A percentile compares a stretch with the other conserved stretches of the same genome.
Evolutionary conservation across 306 rosid genomes (phyloP).

Genomic region (Castanea mollissima): DNA sequence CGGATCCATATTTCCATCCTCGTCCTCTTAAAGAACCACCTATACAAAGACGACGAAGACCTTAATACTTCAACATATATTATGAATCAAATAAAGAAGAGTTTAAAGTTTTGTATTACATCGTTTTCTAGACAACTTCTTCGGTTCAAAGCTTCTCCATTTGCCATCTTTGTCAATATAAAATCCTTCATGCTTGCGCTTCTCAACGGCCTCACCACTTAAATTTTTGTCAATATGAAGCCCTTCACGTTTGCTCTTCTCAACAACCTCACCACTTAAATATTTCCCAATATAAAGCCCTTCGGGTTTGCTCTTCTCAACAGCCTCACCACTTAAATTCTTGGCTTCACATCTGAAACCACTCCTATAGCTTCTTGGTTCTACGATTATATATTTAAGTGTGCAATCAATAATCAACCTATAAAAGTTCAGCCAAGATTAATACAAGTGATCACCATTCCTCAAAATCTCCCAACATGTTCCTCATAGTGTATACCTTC

Average conservation of each 20-base stretch:
- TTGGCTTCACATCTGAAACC: conserved; percentile 39
- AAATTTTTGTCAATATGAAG: conserved; percentile 38
- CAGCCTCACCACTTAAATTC: conserved; percentile 43
- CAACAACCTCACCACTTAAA: conserved; percentile 39
- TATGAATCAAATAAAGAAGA: conserved; percentile 5
- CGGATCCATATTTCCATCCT: conserved; percentile 96
- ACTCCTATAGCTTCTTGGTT: conserved; percentile 21
- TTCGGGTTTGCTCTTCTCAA: conserved; percentile 67
- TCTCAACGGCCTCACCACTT: conserved; percentile 44
- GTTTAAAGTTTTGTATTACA: conserved; percentile 37
- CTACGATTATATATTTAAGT: conserved; percentile 19
- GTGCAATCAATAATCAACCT: conserved; percentile 35
- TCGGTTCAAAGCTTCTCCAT: conserved; percentile 72
- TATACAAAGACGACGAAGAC: conserved; percentile 28
- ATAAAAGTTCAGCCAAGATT: conserved; percentile 10
- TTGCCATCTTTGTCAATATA: conserved; percentile 70
- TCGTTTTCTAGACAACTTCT: conserved; percentile 78
- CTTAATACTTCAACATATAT: conserved; percentile 7
- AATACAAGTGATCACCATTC: neutral
- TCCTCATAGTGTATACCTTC: neutral
- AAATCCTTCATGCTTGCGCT: conserved; percentile 60
- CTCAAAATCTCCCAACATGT: neutral
- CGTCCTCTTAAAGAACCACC: conserved; percentile 95
- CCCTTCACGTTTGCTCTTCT: conserved; percentile 68
- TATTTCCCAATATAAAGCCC: conserved; percentile 44